Conservation (phyloP, 164 flowering plant species). For the Kingdonia uniflora region DNA sequence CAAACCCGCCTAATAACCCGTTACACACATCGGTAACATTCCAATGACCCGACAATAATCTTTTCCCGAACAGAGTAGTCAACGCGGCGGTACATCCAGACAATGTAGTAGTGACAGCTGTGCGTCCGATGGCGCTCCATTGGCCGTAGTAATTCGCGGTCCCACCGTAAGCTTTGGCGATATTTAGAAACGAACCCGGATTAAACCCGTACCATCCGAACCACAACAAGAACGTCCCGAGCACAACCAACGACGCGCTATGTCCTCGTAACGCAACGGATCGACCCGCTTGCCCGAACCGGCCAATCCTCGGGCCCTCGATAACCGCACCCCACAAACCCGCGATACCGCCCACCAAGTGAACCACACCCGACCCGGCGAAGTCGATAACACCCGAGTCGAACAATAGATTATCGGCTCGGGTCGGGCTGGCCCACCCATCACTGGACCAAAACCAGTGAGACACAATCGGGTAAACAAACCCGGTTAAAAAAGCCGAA, state of each 20-base stretch:
- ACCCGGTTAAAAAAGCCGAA: slow-evolving; percentile 60
- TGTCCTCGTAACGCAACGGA: slow-evolving; percentile 50
- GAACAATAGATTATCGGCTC: slow-evolving; percentile 24
- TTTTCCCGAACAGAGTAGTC: slow-evolving; percentile 53
- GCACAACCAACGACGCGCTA: slow-evolving; percentile 53
- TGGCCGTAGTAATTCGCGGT: slow-evolving; percentile 40
- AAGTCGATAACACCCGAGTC: slow-evolving; percentile 64
- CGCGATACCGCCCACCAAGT: slow-evolving; percentile 68
- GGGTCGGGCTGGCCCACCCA: slow-evolving; percentile 57
- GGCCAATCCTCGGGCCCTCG: slow-evolving; percentile 69
- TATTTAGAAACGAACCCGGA: slow-evolving; percentile 60
- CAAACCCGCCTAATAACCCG: slow-evolving; percentile 72
- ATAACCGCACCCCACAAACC: slow-evolving; percentile 70
- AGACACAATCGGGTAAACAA: slow-evolving; percentile 68
- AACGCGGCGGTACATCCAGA: slow-evolving; percentile 67
- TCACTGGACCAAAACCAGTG: slow-evolving; percentile 79
- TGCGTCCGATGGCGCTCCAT: slow-evolving; percentile 63
- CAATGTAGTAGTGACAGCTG: slow-evolving; percentile 68
- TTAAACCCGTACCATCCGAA: slow-evolving; percentile 87
- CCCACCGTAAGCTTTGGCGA: slow-evolving; percentile 21
- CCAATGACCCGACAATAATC: slow-evolving; percentile 60
- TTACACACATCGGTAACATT: slow-evolving; percentile 68
- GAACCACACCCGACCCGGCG: slow-evolving; percentile 72
- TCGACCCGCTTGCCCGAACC: slow-evolving; percentile 44
- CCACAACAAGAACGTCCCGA: slow-evolving; percentile 71